A percentile compares a stretch with the other conserved stretches of the same genome.
These are phyloP conservation scores for Durotheca rogersii DNA, from an alignment of 495 filamentous ascomycete genomes.

Conservation along the genomic window DNA sequence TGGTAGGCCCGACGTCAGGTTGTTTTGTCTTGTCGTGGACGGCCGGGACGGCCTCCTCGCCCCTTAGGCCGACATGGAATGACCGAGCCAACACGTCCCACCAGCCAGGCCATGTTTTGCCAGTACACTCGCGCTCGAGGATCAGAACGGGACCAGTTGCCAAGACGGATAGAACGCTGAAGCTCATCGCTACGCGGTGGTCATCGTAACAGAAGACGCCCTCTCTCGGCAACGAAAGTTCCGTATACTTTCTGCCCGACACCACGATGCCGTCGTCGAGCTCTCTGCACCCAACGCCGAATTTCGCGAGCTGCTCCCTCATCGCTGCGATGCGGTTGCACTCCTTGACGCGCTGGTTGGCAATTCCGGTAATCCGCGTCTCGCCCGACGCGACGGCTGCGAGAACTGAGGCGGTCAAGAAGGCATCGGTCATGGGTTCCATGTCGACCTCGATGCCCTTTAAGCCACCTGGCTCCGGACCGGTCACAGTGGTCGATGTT, in stretches of 20 bases:
- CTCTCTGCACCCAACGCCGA: slow-evolving; percentile 83
- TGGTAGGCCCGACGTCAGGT: slow-evolving; percentile 55
- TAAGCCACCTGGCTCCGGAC: slow-evolving; percentile 71
- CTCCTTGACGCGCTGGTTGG: slow-evolving; percentile 98
- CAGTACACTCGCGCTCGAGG: slow-evolving; percentile 85
- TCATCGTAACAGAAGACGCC: slow-evolving; percentile 96
- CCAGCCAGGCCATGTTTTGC: slow-evolving; percentile 99
- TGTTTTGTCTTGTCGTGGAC: slow-evolving; percentile 33
- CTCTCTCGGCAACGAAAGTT: slow-evolving; percentile 60
- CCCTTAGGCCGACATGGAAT: slow-evolving; percentile 73
- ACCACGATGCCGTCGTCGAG: slow-evolving; percentile 91
- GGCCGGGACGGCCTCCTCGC: slow-evolving; percentile 59
- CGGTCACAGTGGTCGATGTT: slow-evolving; percentile 87
- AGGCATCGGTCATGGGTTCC: slow-evolving; percentile 99
- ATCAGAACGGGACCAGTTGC: slow-evolving; percentile 76
- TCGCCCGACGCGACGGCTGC: slow-evolving; percentile 86
- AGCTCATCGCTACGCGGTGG: slow-evolving; percentile 97
- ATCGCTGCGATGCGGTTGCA: slow-evolving; percentile 96
- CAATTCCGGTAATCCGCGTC: slow-evolving; percentile 88
- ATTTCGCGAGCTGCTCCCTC: slow-evolving; percentile 95
- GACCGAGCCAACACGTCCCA: slow-evolving; percentile 83
- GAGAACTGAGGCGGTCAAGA: slow-evolving; percentile 90
- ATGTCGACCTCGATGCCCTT: slow-evolving; percentile 80
- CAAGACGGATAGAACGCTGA: slow-evolving; percentile 81
- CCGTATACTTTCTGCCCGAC: slow-evolving; percentile 62